Percentiles rank a stretch among this genome's conserved stretches.
phyloP scores from a whole-genome alignment of 108 stramenopile genomes.

The Aurantiochytrium sp. region DNA sequence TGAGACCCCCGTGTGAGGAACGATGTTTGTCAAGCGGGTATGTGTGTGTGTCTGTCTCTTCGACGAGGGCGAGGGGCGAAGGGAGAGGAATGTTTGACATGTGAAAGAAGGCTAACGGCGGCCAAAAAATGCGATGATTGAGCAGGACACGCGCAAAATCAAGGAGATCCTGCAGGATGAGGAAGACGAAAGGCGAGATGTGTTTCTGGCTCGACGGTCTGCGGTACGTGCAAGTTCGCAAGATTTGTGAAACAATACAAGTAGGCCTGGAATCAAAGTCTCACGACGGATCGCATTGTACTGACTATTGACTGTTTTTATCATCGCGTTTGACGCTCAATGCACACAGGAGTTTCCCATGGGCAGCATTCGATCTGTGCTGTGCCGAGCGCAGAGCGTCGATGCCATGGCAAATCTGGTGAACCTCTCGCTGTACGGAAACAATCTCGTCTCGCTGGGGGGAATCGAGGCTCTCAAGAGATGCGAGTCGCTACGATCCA shows the following conservation, averaged over 20 bases:
- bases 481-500: background rate
- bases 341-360: background rate
- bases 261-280: background rate
- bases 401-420: background rate
- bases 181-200: background rate
- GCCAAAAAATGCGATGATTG: background rate
- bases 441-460: background rate
- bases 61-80: too few relatives aligned
- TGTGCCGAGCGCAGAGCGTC: background rate
- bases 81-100: too few relatives aligned
- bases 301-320: background rate
- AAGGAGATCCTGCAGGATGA: background rate
- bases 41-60: too few relatives aligned
- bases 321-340: too few relatives aligned
- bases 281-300: background rate
- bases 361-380: background rate
- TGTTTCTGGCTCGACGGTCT: background rate
- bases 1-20: background rate
- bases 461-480: background rate
- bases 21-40: too few relatives aligned
- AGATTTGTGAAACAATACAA: background rate
- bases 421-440: background rate
- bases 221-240: background rate
- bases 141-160: slow-evolving; percentile 2
- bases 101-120: too few relatives aligned